Conservation (phyloP, 1,284 basidiomycete species). For the Leccinum griseonigrum region DNA sequence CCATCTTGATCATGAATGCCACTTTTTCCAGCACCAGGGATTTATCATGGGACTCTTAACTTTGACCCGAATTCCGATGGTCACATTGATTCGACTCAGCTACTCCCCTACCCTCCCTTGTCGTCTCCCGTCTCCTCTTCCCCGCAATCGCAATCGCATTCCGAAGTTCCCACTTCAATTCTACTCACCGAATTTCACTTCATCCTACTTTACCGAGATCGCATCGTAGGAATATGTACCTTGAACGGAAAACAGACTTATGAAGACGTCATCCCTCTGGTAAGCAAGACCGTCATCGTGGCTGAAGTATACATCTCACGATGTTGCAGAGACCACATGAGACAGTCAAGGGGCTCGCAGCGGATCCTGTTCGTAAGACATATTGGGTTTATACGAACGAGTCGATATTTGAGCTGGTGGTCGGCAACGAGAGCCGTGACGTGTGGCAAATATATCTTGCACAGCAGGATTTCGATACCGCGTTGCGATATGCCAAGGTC, state of each 20-base stretch:
- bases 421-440: conserved; percentile 88
- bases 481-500: conserved; percentile 83
- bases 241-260: conserved; percentile 84
- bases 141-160: conserved; percentile 23
- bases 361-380: conserved; percentile 85
- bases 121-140: conserved; percentile 28
- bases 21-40: conserved; percentile 60
- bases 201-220: conserved; percentile 81
- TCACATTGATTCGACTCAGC: conserved; percentile 73
- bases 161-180: conserved; percentile 67
- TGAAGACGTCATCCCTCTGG: conserved; percentile 81
- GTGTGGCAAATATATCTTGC: conserved; percentile 93
- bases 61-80: conserved; percentile 69
- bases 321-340: conserved; percentile 66
- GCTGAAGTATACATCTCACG: conserved; percentile 4
- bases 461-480: conserved; percentile 73
- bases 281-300: conserved; percentile 36
- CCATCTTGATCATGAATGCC: conserved; percentile 9
- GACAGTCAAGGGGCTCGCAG: conserved; percentile 66
- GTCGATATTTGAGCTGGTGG: conserved; percentile 86
- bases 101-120: conserved; percentile 62
- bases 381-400: conserved; percentile 95
- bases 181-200: conserved; percentile 93
- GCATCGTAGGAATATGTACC: conserved; percentile 75
- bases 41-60: conserved; percentile 80